Evolutionary conservation across 208 protist genomes (phyloP).

Genomic region (Crithidia brevicula): DNA sequence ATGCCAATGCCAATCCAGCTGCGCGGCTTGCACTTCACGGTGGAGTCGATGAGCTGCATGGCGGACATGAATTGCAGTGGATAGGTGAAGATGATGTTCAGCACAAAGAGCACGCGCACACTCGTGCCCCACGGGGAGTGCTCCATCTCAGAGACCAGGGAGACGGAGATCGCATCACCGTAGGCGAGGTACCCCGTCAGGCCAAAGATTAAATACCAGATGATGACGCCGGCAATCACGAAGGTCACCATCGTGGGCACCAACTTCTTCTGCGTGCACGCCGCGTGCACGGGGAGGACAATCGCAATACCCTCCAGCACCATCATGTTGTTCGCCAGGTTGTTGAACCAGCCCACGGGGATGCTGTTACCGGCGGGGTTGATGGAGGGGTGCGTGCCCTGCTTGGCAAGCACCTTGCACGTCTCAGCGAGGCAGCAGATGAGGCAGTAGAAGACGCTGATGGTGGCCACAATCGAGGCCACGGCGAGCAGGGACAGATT

Average conservation of each 20-base stretch:
- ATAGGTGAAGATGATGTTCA: constrained; percentile 78
- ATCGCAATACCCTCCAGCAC: constrained; percentile 78
- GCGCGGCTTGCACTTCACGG: constrained; percentile 48
- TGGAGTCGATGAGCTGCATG: constrained; percentile 73
- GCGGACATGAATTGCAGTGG: constrained; percentile 82
- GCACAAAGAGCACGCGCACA: constrained; percentile 42
- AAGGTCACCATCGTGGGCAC: constrained; percentile 58
- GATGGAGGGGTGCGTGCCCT: constrained; percentile 25
- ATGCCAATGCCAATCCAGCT: constrained; percentile 59
- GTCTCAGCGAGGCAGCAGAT: constrained; percentile 45
- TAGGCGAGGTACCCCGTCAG: constrained; percentile 74
- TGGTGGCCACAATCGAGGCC: constrained; percentile 60
- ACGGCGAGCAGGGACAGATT: constrained; percentile 64
- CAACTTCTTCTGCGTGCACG: constrained; percentile 62
- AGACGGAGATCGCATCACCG: constrained; percentile 45
- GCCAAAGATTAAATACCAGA: constrained; percentile 67
- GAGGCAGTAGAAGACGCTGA: constrained; percentile 66
- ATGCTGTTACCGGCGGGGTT: constrained; percentile 35
- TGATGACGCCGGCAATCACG: constrained; percentile 49
- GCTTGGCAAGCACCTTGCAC: constrained; percentile 30
- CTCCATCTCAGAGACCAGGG: constrained; percentile 45
- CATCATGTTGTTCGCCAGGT: constrained; percentile 82
- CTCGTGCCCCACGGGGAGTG: constrained; percentile 53
- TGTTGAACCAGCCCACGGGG: constrained; percentile 65
- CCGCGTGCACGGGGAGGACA: constrained; percentile 71